phyloP scores from a whole-genome alignment of 345 rosid genomes.

The Heritiera fomes region DNA sequence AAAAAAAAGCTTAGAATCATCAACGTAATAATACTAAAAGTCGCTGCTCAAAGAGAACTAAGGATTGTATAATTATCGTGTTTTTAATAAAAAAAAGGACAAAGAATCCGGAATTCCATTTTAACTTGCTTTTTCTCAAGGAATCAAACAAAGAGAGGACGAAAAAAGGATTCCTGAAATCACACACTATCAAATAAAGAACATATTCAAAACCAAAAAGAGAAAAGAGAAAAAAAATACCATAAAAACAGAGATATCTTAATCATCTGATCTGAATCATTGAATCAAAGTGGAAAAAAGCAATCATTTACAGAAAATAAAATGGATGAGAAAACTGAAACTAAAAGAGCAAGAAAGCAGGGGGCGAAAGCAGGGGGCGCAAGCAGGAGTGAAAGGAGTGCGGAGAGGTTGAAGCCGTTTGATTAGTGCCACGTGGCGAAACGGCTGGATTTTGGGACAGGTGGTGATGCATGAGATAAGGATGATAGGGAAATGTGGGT shows the following conservation, averaged over 20 bases:
- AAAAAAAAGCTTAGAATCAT: not conserved
- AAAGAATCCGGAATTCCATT: not conserved
- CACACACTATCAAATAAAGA: not conserved
- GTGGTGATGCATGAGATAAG: not conserved
- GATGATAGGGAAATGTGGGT: not conserved
- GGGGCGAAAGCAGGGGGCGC: not conserved
- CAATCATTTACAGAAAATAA: not conserved
- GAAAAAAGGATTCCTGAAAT: not conserved
- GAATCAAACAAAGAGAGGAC: not conserved
- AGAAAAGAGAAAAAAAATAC: not conserved
- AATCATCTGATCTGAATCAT: not conserved
- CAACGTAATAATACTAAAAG: not conserved
- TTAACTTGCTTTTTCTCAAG: not conserved
- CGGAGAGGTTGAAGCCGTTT: not conserved
- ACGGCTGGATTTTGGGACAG: not conserved
- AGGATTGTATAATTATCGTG: not conserved
- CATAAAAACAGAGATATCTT: not conserved
- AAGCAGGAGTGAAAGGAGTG: not conserved
- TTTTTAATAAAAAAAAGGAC: not conserved
- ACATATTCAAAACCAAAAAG: not conserved
- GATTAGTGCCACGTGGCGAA: conserved; percentile 19
- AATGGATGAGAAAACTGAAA: not conserved
- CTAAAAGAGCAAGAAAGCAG: not conserved
- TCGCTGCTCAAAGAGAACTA: not conserved
- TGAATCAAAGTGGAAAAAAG: not conserved